These are phyloP conservation scores for Raffaelea arxii DNA, from an alignment of 2,329 filamentous ascomycete species.

Conservation along the genomic window DNA sequence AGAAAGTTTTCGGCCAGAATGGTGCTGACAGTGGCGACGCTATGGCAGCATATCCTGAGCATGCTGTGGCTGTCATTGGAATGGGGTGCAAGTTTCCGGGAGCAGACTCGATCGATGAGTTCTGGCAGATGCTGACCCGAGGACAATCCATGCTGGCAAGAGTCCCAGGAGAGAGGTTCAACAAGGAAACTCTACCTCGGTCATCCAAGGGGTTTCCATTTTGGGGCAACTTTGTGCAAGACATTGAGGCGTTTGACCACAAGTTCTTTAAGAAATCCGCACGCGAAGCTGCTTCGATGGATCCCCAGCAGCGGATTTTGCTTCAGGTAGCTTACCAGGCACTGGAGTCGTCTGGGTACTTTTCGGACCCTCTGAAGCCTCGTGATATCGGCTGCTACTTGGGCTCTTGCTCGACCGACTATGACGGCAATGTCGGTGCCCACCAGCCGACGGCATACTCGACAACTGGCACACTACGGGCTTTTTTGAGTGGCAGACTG, in stretches of 20 bases:
- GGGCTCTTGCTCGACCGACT: conserved; percentile 25
- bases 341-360: conserved; percentile 18
- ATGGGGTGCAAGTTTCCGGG: conserved; percentile 24
- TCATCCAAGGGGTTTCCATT: not conserved
- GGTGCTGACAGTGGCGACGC: no score
- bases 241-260: conserved; percentile 24
- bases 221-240: conserved; percentile 15
- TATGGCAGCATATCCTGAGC: not conserved
- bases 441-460: conserved; percentile 26
- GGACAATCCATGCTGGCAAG: conserved; percentile 5
- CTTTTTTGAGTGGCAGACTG: conserved; percentile 22
- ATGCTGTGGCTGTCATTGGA: conserved; percentile 25
- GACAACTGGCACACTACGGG: conserved; percentile 22
- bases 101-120: conserved; percentile 24
- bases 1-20: no score
- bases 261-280: conserved; percentile 29
- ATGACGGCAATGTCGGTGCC: conserved; percentile 20
- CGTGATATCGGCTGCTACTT: conserved; percentile 27
- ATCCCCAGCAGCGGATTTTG: conserved; percentile 28
- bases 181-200: not conserved
- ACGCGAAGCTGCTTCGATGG: conserved; percentile 26
- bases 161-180: not conserved
- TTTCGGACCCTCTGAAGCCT: not conserved
- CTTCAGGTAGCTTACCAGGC: conserved; percentile 32
- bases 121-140: conserved; percentile 23